A percentile compares a stretch with the other conserved stretches of the same genome.
Conservation (phyloP, 2,329 filamentous ascomycete species). For the Sporothrix luriei region DNA sequence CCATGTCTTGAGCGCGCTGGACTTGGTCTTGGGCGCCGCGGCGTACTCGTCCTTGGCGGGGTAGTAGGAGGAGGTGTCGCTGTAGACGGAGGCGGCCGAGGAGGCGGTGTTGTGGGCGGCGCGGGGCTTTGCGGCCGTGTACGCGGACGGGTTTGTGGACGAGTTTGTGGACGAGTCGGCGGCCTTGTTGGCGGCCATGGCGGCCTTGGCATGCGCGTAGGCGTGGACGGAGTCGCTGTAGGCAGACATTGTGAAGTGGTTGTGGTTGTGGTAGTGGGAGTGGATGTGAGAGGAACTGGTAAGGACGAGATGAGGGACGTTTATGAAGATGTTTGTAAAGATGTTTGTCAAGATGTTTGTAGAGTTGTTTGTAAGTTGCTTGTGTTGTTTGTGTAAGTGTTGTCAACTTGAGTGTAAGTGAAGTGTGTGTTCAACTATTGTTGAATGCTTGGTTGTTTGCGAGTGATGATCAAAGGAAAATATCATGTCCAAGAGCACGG, state of each 20-base stretch:
- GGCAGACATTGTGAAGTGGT: constrained; percentile 27
- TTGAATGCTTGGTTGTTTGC: constrained; percentile 14
- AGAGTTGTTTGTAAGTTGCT: too few species aligned
- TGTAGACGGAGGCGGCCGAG: constrained; percentile 27
- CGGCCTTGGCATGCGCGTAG: constrained; percentile 15
- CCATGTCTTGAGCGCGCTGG: constrained; percentile 28
- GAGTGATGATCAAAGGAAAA: constrained; percentile 15
- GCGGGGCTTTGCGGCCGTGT: too few species aligned
- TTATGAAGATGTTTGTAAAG: not conserved
- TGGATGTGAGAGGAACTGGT: not conserved
- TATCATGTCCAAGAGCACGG: not conserved
- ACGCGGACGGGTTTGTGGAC: constrained; percentile 36
- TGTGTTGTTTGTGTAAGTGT: too few species aligned
- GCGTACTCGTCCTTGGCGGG: constrained; percentile 36
- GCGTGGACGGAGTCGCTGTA: constrained; percentile 35
- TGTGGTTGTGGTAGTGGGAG: not conserved
- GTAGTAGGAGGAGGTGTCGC: constrained; percentile 21
- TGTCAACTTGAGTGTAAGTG: too few species aligned
- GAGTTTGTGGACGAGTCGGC: constrained; percentile 38
- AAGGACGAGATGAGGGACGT: too few species aligned
- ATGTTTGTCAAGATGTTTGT: not conserved
- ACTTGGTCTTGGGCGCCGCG: constrained; percentile 13
- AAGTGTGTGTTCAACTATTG: constrained; percentile 1
- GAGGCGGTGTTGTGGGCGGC: constrained; percentile 33
- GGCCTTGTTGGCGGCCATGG: constrained; percentile 36